Conservation (phyloP, 805 yeast species). For the Lachancea fermentati region DNA sequence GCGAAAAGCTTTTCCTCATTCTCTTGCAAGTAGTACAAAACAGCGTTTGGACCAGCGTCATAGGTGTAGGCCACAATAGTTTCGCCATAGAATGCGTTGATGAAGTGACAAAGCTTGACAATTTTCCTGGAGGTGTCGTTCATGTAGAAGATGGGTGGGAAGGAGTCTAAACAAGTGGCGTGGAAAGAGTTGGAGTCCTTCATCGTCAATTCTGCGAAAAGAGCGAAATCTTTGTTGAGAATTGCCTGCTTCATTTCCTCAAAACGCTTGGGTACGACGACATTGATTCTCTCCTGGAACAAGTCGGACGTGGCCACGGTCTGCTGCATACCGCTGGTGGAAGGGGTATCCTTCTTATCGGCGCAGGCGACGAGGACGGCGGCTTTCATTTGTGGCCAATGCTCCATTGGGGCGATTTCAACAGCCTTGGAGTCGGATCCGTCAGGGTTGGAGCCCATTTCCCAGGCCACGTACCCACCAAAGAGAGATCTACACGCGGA, state of each 20-base stretch:
- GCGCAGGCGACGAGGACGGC: conserved; percentile 90
- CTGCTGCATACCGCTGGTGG: conserved; percentile 94
- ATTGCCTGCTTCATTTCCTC: conserved; percentile 78
- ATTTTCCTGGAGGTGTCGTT: conserved; percentile 85
- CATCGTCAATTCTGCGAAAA: conserved; percentile 90
- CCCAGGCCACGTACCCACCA: conserved; percentile 99
- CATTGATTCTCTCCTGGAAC: conserved; percentile 69
- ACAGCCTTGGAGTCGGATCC: conserved; percentile 96
- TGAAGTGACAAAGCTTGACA: conserved; percentile 69
- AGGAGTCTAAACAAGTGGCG: conserved; percentile 93
- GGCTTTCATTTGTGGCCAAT: conserved; percentile 94
- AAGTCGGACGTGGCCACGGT: conserved; percentile 87
- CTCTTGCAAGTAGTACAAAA: conserved; percentile 75
- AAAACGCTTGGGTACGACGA: conserved; percentile 84
- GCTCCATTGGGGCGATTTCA: conserved; percentile 73
- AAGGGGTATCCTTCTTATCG: conserved; percentile 88
- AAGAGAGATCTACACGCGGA: conserved; percentile 95
- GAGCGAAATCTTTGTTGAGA: conserved; percentile 61
- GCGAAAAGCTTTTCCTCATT: conserved; percentile 73
- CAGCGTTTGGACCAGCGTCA: conserved; percentile 99
- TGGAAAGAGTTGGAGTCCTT: conserved; percentile 96
- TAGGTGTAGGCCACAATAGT: conserved; percentile 92
- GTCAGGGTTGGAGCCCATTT: conserved; percentile 72
- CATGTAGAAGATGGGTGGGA: conserved; percentile 91
- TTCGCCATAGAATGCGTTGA: conserved; percentile 53